Evolutionary conservation across 2,329 filamentous ascomycete genomes (phyloP).

Genomic region (Pestalotiopsis sp.): DNA sequence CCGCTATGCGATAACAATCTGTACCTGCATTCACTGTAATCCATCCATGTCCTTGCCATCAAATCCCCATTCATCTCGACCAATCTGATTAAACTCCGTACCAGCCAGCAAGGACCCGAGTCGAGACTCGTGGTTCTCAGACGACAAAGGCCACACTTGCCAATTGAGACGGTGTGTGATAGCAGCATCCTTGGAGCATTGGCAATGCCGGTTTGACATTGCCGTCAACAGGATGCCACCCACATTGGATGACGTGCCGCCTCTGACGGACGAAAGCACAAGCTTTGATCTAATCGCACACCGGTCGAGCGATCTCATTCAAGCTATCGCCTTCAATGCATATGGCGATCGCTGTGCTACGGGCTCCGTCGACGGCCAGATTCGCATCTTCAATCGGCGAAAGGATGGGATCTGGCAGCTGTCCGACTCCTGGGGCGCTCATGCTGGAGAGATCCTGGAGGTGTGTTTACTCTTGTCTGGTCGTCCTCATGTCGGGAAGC

Average conservation of each 20-base stretch:
- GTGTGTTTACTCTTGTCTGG: slow-evolving; percentile 42
- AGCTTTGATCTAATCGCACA: slow-evolving; percentile 68
- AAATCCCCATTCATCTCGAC: not conserved
- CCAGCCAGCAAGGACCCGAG: too few species aligned
- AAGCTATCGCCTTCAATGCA: slow-evolving; percentile 86
- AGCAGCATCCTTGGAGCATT: not conserved
- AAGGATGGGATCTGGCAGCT: slow-evolving; percentile 77
- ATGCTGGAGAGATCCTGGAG: slow-evolving; percentile 88
- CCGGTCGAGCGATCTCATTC: slow-evolving; percentile 78
- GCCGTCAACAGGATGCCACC: slow-evolving; percentile 11
- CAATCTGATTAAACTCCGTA: not conserved
- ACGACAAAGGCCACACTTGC: not conserved
- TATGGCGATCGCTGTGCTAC: slow-evolving; percentile 92
- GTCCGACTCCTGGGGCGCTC: slow-evolving; percentile 86
- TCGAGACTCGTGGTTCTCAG: not conserved
- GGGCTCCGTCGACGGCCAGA: slow-evolving; percentile 87
- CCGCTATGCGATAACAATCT: slow-evolving; percentile 8
- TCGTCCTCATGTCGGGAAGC: not conserved
- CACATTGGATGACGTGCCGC: slow-evolving; percentile 13
- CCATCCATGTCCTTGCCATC: not conserved
- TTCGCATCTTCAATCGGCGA: slow-evolving; percentile 88
- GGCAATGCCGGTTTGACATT: not conserved
- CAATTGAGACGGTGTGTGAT: not conserved
- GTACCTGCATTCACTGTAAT: not conserved
- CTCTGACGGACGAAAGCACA: slow-evolving; percentile 43